A percentile compares a stretch with the other conserved stretches of the same genome.
Evolutionary conservation across 1,139 yeast genomes (phyloP).

Genomic region (Torulaspora globosa): DNA sequence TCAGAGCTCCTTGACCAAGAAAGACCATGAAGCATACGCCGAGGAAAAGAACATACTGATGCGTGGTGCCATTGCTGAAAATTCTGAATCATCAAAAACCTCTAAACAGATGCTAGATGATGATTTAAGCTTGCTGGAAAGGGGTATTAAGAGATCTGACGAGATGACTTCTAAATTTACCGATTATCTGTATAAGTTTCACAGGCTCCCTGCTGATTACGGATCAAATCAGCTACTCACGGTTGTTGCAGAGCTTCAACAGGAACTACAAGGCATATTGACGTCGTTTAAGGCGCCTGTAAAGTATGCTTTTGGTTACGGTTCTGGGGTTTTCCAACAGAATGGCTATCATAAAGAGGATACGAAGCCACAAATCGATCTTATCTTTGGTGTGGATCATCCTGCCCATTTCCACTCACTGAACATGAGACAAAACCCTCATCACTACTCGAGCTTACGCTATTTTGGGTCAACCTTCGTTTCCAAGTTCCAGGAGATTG

Average conservation of each 20-base stretch:
- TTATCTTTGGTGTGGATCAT: conserved; percentile 78
- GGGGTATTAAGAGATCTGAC: conserved; percentile 36
- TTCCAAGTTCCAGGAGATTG: conserved; percentile 60
- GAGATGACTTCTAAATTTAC: conserved; percentile 39
- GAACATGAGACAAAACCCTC: conserved; percentile 60
- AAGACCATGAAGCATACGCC: background rate
- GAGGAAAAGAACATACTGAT: conserved; percentile 6
- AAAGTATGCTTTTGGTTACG: conserved; percentile 82
- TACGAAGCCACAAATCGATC: conserved; percentile 68
- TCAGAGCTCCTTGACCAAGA: conserved; percentile 7
- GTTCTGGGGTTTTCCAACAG: conserved; percentile 90
- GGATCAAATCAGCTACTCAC: conserved; percentile 57
- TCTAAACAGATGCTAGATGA: conserved; percentile 4
- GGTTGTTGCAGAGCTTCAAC: conserved; percentile 44
- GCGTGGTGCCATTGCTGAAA: conserved; percentile 4
- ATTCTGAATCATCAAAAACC: background rate
- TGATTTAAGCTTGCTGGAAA: conserved; percentile 35
- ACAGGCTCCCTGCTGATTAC: conserved; percentile 50
- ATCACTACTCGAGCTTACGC: conserved; percentile 71
- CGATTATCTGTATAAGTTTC: conserved; percentile 42
- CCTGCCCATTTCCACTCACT: conserved; percentile 69
- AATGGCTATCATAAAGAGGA: conserved; percentile 45
- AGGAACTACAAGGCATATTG: conserved; percentile 49
- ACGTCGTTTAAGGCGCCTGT: conserved; percentile 65
- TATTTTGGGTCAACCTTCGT: conserved; percentile 58